Evolutionary conservation across 2,329 filamentous ascomycete species (phyloP).

Genomic region (Fusarium burgessii): DNA sequence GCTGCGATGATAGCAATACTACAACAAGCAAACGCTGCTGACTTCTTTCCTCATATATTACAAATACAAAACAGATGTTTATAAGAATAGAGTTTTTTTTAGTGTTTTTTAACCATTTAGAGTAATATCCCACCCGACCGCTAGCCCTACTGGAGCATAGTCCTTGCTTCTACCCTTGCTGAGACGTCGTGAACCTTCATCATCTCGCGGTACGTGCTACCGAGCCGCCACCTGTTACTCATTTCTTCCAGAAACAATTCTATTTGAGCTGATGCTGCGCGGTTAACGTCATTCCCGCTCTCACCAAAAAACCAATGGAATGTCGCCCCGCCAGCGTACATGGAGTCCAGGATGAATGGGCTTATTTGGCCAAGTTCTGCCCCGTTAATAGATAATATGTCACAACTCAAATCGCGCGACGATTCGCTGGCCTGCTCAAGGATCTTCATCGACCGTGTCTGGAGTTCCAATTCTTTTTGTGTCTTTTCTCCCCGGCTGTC

Average conservation of each 20-base stretch:
- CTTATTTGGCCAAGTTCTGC: not conserved
- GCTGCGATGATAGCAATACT: not conserved
- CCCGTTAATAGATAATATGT: fast-evolving
- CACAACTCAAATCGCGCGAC: fast-evolving
- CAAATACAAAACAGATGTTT: too few relatives aligned
- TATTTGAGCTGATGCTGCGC: fast-evolving
- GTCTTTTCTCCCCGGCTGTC: not conserved
- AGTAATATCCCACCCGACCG: too few relatives aligned
- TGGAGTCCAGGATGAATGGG: not conserved
- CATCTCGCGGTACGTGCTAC: not conserved
- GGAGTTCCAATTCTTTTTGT: not conserved
- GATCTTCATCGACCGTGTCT: not conserved
- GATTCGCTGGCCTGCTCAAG: not conserved
- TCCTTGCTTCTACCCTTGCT: not conserved
- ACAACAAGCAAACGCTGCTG: too few relatives aligned
- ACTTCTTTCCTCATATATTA: too few relatives aligned
- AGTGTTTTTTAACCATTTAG: too few relatives aligned
- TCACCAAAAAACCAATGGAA: not conserved
- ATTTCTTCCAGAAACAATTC: fast-evolving
- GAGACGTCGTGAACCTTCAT: not conserved
- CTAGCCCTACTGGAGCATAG: not conserved
- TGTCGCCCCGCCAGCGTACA: not conserved
- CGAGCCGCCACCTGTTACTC: not conserved
- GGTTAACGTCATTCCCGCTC: not conserved
- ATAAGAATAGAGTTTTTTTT: too few relatives aligned